Evolutionary conservation across 371 early-diverging fungal species (phyloP), one percentile per base, ranked within the genome.

Genomic region (Apophysomyces sp.): DNA sequence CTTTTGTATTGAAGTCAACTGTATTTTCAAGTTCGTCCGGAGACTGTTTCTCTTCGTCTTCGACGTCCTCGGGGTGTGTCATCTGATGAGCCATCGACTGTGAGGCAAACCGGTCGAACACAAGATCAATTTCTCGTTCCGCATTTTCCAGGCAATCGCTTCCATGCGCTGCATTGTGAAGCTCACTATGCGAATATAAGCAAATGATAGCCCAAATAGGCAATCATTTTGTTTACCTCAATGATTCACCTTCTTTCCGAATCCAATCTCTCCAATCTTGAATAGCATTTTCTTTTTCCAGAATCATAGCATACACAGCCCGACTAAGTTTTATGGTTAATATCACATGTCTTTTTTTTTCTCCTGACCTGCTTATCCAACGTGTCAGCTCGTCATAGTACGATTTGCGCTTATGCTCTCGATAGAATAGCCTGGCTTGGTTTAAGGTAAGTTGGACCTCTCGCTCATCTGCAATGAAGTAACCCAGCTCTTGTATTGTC

Each of bases 101-200:
- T 9, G 21, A 21, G 4, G 3, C 4, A 21, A 44, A 21, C 4
- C 21, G 49, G 29, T 26, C 57, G 74, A 91, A 91, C 58, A 91
- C 68, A 29, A 88, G 67, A 3, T 74, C 70, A 53, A 92, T 84
- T 66, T 92, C 92, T 13, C 86, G 85, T 57, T 78, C 67, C n/a
- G 92, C 94, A 40, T 76, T 71, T 28, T 76, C 83, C 11, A 74
- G 52, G n/a, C 86, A 76, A 63, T 86, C 87, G 57, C 92, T 89
- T 26, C 90, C 92, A 69, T 93, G 90, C 0, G 84, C 80, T 31
- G 88, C 92, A 73, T 93, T 93, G 41, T 77, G 80, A 18, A 79
- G 73, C 5, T 75, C 69, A 58, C 81, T 88, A 53, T 79, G 32
- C 30, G 28, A 55, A 8, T 4, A 58, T 29, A 40, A 41, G 49